These are phyloP conservation scores for Sutorius eximius DNA, from an alignment of 1,284 basidiomycete species.

Conservation along the genomic window DNA sequence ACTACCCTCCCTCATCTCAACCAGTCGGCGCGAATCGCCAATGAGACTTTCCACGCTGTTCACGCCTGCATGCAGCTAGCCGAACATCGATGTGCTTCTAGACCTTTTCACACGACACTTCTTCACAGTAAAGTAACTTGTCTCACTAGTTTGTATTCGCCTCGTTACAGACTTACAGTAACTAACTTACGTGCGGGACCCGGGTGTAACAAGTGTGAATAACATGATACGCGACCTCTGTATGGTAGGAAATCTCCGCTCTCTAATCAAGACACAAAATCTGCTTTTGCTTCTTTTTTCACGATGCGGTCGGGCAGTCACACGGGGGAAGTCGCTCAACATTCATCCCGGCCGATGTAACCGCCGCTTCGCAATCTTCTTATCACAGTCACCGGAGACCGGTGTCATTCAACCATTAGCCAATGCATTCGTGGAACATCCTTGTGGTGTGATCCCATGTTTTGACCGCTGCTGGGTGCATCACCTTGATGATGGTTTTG, in stretches of 20 bases:
- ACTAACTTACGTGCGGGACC: neutral
- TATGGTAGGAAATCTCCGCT: conserved; percentile 1
- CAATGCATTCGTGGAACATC: neutral
- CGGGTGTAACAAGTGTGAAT: neutral
- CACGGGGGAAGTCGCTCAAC: neutral
- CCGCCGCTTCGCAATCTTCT: neutral
- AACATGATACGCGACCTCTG: neutral
- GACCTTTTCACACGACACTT: neutral
- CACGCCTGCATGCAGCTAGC: neutral
- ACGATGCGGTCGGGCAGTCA: conserved; percentile 13
- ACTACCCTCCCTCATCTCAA: neutral
- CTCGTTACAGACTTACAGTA: neutral
- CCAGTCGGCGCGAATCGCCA: conserved; percentile 3
- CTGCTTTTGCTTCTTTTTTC: conserved; percentile 16
- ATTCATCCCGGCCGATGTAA: neutral
- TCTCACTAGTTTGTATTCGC: neutral
- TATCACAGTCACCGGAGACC: neutral
- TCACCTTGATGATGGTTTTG: neutral
- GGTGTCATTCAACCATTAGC: neutral
- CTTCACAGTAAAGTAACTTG: neutral
- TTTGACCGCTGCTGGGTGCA: neutral
- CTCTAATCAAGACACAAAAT: conserved; percentile 3
- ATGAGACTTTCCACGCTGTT: neutral
- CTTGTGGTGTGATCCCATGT: neutral
- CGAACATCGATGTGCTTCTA: neutral